These are phyloP conservation scores for Phascolomyces articulosus DNA, from an alignment of 371 early-diverging fungal genomes.

Conservation along the genomic window DNA sequence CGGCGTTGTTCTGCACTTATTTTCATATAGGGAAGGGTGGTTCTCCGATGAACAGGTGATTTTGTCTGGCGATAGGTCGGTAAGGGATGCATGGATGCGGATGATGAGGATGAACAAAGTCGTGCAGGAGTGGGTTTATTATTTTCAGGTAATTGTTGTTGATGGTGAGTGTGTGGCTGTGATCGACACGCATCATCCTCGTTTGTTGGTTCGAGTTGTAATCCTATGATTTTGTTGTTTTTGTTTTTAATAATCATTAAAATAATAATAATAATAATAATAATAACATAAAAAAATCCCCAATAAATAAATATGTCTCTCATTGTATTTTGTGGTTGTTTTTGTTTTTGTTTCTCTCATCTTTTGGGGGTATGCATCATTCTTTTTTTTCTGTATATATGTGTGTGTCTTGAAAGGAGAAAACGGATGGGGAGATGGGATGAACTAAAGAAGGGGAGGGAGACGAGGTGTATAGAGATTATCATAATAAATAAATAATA, in stretches of 20 bases:
- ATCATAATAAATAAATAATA: background rate
- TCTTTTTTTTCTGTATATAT: too few species aligned
- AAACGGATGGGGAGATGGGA: background rate
- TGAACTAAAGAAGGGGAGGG: conserved; percentile 11
- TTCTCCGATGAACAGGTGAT: conserved; percentile 22
- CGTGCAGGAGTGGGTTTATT: background rate
- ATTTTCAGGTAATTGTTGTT: background rate
- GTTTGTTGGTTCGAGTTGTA: conserved; percentile 6
- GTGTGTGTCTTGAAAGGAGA: background rate
- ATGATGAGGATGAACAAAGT: background rate
- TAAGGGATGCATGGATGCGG: conserved; percentile 17
- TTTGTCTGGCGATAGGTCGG: conserved; percentile 1
- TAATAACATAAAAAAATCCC: background rate
- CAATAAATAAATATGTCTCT: background rate
- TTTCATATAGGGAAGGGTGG: conserved; percentile 46
- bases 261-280: too few species aligned
- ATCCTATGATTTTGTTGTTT: too few species aligned
- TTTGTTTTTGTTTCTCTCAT: background rate
- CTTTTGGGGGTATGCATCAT: too few species aligned
- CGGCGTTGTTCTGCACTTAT: conserved; percentile 35
- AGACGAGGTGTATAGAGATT: background rate
- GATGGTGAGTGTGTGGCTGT: background rate
- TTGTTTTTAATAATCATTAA: too few species aligned
- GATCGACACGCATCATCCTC: conserved; percentile 7
- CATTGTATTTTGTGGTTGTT: background rate